Base-by-base conservation (phyloP, 805 yeast genomes). In the Torulaspora delbrueckii region DNA sequence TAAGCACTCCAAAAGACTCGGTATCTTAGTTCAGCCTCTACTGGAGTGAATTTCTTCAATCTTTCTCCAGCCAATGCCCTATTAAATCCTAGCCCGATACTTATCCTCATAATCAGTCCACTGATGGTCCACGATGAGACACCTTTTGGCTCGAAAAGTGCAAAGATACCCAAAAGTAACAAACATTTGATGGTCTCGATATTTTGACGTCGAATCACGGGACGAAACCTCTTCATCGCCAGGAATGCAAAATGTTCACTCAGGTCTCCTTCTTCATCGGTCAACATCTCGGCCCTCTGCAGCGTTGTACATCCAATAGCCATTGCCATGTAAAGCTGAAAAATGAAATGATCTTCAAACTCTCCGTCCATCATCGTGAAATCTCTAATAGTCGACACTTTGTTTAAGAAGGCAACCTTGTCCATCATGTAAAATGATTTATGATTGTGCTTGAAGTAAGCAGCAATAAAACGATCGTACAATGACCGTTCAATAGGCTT, bases 281-380 rank as follows among this genome's bases (percentile, higher is more conserved):
- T 61, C 6, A 73, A 48, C 48, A 64, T 57, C 3, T 69, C 71
- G 3, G 71, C 70, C 43, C 71, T 60, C 36, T 71, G 72, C 40
- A 78, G 58, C 2, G 78, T 71, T 8, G 79, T 73, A 44, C 79
- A 75, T 1, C 82, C 82, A 34, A 76, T 73, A 4, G 80, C 78
- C 62, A 76, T 66, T 2, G 76, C 70, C 76, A 78, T 73, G 55
- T 70, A 72, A 8, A 77, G 51, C 58, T 78, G 76, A 50, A 76
- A 77, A 19, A 66, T 59, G 16, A 63, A 65, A 2, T 52, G 39
- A 12, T 53, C 56, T 43, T 59, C 62, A 39, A 52, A 52, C 14
- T 47, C 43, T 13, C 52, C 55, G 19, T 59, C 52, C 45, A 63
- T 58, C 16, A 61, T 58, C 27, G 69, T 64, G 28, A 69, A 62